Conservation (phyloP, 441 rosid genomes). For the Corymbia citriodora region DNA sequence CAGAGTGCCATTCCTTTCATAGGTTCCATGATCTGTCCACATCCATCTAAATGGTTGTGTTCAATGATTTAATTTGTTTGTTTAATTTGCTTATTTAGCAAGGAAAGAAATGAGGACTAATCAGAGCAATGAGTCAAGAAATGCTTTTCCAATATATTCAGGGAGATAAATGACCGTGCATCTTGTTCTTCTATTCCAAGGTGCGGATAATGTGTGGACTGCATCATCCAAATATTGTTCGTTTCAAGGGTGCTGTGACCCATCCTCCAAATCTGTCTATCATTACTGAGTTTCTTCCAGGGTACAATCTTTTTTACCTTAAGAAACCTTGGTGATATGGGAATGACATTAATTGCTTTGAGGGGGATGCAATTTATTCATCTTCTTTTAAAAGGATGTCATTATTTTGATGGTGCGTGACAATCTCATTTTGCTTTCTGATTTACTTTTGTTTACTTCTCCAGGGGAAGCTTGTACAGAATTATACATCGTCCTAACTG, state of each 20-base stretch:
- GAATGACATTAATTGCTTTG: rapidly evolving
- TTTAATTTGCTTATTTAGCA: neutral
- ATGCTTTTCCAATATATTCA: neutral
- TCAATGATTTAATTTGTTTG: too few relatives aligned
- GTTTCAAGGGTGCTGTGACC: neutral
- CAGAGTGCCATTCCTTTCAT: rapidly evolving
- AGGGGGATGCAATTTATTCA: neutral
- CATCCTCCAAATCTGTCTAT: rapidly evolving
- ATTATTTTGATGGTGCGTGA: too few relatives aligned
- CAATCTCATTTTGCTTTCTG: too few relatives aligned
- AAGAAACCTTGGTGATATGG: neutral
- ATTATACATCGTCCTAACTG: too few relatives aligned
- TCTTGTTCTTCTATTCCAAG: neutral
- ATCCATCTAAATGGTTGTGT: rapidly evolving
- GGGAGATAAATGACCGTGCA: rapidly evolving
- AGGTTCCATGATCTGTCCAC: neutral
- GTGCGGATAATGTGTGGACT: neutral
- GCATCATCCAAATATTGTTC: neutral
- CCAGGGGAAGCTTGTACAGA: too few relatives aligned
- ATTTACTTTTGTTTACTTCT: too few relatives aligned
- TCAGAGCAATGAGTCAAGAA: neutral
- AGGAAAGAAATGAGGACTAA: neutral
- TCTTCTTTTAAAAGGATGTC: too few relatives aligned
- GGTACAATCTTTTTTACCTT: neutral
- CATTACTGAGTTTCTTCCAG: neutral